Conservation (phyloP, 1,139 yeast genomes). For the Suhomyces maxii region DNA sequence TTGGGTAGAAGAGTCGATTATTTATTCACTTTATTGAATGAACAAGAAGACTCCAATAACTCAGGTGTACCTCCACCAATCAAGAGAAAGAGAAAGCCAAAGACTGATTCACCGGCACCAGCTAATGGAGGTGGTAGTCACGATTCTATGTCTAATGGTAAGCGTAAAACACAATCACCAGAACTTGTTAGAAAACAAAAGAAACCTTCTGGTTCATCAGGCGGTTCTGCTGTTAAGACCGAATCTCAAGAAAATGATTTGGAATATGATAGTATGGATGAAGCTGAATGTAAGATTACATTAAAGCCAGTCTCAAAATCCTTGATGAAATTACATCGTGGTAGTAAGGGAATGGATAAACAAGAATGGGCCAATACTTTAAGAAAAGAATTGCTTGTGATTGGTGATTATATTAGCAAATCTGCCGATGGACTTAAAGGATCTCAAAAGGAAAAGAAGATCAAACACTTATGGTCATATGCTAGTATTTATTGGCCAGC, state of each 20-base stretch:
- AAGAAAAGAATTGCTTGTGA: conserved; percentile 70
- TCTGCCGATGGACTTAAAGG: conserved; percentile 3
- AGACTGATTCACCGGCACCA: conserved; percentile 21
- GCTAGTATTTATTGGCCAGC: conserved; percentile 95
- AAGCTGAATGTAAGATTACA: conserved; percentile 59
- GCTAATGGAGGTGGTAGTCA: conserved; percentile 4
- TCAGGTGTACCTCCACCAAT: conserved; percentile 7
- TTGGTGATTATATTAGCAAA: conserved; percentile 67
- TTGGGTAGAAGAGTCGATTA: conserved; percentile 93
- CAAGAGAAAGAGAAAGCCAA: conserved; percentile 15
- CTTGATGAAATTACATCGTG: conserved; percentile 71
- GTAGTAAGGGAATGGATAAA: conserved; percentile 79
- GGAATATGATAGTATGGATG: conserved; percentile 85
- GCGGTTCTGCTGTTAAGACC: conserved; percentile 6
- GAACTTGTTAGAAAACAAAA: conserved; percentile 14
- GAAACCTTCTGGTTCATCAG: conserved; percentile 9
- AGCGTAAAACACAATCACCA: conserved; percentile 21
- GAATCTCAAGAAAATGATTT: conserved; percentile 29
- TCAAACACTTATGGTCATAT: conserved; percentile 85
- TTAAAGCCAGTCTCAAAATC: conserved; percentile 77
- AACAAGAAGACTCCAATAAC: conserved; percentile 36
- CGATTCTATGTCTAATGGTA: conserved; percentile 4
- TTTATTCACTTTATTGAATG: conserved; percentile 66
- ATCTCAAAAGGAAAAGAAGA: conserved; percentile 29
- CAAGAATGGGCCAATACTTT: conserved; percentile 80